These are phyloP conservation scores for Scedosporium apiospermum DNA, from an alignment of 2,329 filamentous ascomycete genomes.

Conservation along the genomic window DNA sequence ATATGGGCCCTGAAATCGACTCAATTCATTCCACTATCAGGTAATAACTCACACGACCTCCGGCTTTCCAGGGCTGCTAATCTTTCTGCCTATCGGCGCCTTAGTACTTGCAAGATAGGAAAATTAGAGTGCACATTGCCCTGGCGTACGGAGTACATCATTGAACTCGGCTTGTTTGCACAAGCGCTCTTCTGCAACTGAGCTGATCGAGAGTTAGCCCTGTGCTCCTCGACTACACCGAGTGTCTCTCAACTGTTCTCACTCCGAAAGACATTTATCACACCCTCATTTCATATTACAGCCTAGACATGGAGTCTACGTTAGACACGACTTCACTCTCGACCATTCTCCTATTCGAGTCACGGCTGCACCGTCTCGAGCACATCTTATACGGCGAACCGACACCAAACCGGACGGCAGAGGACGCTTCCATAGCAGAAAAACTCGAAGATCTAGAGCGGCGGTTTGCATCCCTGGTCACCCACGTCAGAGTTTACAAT, in stretches of 20 bases:
- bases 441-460: constrained; percentile 42
- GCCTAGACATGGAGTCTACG: constrained; percentile 20
- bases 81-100: no score
- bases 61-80: no score
- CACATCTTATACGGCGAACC: constrained; percentile 21
- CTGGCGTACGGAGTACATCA: no score
- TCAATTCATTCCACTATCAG: background rate
- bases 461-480: constrained; percentile 40
- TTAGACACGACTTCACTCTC: constrained; percentile 44
- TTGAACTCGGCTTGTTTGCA: no score
- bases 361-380: constrained; percentile 49
- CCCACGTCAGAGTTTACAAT: constrained; percentile 44
- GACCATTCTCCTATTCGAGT: constrained; percentile 47
- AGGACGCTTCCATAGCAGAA: constrained; percentile 30
- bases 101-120: no score
- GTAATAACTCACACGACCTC: no score
- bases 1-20: background rate
- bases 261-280: background rate
- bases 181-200: no score
- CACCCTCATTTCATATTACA: background rate
- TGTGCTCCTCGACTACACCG: background rate
- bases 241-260: background rate
- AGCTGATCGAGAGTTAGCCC: background rate
- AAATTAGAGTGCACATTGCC: no score
- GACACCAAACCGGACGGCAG: constrained; percentile 39